Evolutionary conservation across 257 asterid genomes (phyloP), one percentile per base, ranked within the genome.

Genomic region (Paulownia fortunei): DNA sequence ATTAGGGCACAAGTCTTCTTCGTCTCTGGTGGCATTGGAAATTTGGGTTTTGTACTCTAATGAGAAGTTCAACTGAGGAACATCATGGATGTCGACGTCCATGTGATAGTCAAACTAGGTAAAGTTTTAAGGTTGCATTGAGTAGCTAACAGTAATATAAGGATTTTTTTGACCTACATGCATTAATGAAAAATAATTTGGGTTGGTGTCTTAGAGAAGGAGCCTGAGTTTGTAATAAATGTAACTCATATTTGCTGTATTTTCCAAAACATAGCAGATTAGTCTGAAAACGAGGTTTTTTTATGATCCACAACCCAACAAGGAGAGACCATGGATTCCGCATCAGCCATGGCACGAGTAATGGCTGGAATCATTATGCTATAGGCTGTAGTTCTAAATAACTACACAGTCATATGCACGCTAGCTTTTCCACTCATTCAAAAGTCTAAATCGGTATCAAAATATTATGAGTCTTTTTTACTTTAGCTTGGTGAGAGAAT

Each of bases 21-120:
- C 37, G 19, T 34, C 46, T 36, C n/a, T 74, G 54, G 32, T 6
- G 51, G 13, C 51, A 36, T 34, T 12, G 39, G 64, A 32, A 60
- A 42, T 56, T 19, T 55, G 41, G 55, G 49, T 52, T 12, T 61
- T 47, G 8, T 52, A 75, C 51, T 34, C 70, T 27, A 61, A 3
- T 62, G n/a, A 36, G 62, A 46, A 12, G 19, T 65, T 27, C 52
- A 11, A 59, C 13, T n/a, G n/a, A n/a, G n/a, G 60, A 52, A 42
- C 30, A 64, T n/a, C 42, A 55, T 69, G 59, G 62, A 21, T 24
- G 34, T 62, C 12, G 27, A 32, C 2, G 1, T n/a, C 75, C 18
- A 47, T 18, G n/a, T 46, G 69, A 52, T 78, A 27, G 65, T 41
- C 34, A 69, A 75, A 63, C 76, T 52, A 73, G 65, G 39, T 47